Evolutionary conservation across 352 stramenopile genomes (phyloP).

Genomic region (Phytophthora sp.): DNA sequence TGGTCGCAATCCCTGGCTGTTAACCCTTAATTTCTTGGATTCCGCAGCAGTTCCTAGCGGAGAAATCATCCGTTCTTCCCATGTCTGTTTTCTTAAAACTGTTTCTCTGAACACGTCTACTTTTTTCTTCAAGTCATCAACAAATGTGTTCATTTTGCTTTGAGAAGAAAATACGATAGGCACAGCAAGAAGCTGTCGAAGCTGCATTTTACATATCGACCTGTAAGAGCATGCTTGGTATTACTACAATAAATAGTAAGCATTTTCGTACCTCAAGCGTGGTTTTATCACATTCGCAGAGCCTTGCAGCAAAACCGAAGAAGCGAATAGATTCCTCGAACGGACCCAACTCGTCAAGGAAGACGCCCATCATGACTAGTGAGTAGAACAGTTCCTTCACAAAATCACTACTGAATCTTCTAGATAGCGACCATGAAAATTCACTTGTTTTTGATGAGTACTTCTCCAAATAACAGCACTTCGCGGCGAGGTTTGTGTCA

Average conservation of each 20-base stretch:
- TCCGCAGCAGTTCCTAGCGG: slow-evolving; percentile 14
- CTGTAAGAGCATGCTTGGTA: neutral
- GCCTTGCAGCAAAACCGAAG: slow-evolving; percentile 33
- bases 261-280: slow-evolving; percentile 46
- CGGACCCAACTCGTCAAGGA: slow-evolving; percentile 59
- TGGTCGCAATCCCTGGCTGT: slow-evolving; percentile 14
- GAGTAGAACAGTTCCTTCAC: slow-evolving; percentile 54
- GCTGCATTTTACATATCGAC: slow-evolving; percentile 7
- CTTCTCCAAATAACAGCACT: slow-evolving; percentile 8
- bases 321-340: slow-evolving; percentile 57
- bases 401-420: slow-evolving; percentile 45
- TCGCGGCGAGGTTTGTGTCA: neutral
- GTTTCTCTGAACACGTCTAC: slow-evolving; percentile 4
- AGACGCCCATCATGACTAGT: slow-evolving; percentile 64
- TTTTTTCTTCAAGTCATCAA: slow-evolving; percentile 13
- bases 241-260: neutral
- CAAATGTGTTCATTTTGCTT: slow-evolving; percentile 27
- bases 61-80: slow-evolving; percentile 25
- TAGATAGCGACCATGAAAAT: neutral
- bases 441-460: neutral
- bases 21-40: neutral
- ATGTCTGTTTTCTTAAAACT: neutral
- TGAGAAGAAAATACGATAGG: slow-evolving; percentile 37
- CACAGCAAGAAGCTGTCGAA: slow-evolving; percentile 34
- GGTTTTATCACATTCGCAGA: slow-evolving; percentile 45